Evolutionary conservation across 139 green algal species (phyloP).

Genomic region (Zygnema circumcarinatum): DNA sequence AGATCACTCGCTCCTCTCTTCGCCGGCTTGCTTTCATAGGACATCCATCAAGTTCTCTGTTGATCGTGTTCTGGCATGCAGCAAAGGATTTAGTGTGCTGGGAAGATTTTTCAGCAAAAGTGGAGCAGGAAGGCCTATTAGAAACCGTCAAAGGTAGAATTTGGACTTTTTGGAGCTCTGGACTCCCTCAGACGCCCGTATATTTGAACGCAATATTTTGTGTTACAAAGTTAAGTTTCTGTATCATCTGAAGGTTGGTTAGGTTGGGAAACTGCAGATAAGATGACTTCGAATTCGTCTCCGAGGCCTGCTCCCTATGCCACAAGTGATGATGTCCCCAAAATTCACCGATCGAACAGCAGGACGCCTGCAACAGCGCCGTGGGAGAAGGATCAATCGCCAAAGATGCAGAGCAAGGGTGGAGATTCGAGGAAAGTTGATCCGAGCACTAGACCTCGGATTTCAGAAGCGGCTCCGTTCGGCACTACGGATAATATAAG

Average conservation of each 20-base stretch:
- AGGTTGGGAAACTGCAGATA: not conserved
- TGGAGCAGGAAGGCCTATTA: no score
- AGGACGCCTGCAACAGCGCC: not conserved
- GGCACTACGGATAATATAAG: not conserved
- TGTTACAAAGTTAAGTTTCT: not conserved
- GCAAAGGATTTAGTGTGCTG: no score
- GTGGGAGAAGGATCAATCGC: not conserved
- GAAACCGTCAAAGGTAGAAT: no score
- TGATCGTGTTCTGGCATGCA: no score
- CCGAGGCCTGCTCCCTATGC: not conserved
- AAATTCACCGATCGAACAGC: not conserved
- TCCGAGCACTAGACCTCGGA: not conserved
- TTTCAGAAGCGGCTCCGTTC: not conserved
- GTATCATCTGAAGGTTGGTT: not conserved
- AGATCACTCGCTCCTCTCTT: no score
- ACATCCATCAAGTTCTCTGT: no score
- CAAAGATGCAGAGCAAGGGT: not conserved
- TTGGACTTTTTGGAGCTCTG: no score
- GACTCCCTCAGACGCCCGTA: no score
- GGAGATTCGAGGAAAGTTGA: not conserved
- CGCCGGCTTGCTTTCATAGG: no score
- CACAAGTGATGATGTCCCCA: not conserved
- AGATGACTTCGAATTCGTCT: not conserved
- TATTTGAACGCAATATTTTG: no score
- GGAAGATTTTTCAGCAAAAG: no score